Conservation (phyloP, 257 asterid genomes). For the Gentiana dahurica region DNA sequence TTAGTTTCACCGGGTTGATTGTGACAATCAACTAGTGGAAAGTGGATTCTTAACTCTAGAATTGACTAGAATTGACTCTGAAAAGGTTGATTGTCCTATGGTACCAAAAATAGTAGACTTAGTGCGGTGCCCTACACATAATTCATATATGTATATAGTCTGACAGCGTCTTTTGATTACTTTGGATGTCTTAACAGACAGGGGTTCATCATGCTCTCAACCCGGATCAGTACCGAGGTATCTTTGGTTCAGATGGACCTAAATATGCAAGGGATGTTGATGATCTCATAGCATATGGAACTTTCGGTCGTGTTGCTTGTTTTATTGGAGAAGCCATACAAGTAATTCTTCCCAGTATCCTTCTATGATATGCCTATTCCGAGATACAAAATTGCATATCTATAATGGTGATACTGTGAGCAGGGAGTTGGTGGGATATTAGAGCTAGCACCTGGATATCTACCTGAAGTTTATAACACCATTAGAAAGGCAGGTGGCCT, state of each 20-base stretch:
- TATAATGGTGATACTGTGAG: constrained; percentile 4
- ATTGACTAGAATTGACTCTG: too few species aligned
- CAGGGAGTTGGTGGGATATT: constrained; percentile 96
- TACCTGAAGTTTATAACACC: constrained; percentile 65
- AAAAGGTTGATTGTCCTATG: not conserved
- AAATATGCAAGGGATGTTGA: constrained; percentile 87
- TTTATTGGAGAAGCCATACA: constrained; percentile 89
- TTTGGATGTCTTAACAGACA: constrained; percentile 27
- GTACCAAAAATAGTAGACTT: not conserved
- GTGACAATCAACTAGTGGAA: too few species aligned
- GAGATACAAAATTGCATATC: too few species aligned
- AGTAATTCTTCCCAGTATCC: constrained; percentile 22
- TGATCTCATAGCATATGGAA: constrained; percentile 77
- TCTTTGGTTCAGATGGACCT: constrained; percentile 71
- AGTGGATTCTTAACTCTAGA: too few species aligned
- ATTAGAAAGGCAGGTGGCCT: constrained; percentile 83
- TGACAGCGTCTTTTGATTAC: not conserved
- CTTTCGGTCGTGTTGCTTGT: constrained; percentile 75
- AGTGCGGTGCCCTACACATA: not conserved
- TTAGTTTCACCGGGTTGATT: too few species aligned
- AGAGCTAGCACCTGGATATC: constrained; percentile 96
- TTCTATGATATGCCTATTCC: too few species aligned
- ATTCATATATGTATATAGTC: not conserved
- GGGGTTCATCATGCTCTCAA: constrained; percentile 90
- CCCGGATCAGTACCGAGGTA: constrained; percentile 92